Evolutionary conservation across 176 grass and related monocot genomes (phyloP).

Genomic region (Bromus sterilis): DNA sequence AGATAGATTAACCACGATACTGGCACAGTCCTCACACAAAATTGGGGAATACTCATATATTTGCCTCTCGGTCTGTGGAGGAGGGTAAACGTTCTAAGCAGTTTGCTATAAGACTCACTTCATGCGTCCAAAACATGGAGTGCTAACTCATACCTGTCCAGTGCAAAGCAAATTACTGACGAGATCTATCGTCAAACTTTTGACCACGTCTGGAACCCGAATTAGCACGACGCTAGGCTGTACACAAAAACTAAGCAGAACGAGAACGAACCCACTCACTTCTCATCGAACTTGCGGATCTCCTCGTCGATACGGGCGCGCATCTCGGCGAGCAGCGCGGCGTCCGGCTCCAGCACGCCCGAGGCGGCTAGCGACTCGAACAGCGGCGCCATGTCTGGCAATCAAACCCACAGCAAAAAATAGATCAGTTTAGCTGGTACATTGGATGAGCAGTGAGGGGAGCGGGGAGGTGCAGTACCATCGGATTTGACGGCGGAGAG

Average conservation of each 20-base stretch:
- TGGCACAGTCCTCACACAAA: background rate
- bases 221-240: background rate
- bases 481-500: slow-evolving; percentile 69
- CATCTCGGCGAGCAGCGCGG: slow-evolving; percentile 64
- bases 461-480: slow-evolving; percentile 22
- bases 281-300: slow-evolving; percentile 82
- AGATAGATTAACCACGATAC: too few species aligned
- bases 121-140: background rate
- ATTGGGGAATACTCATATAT: background rate
- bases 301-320: slow-evolving; percentile 65
- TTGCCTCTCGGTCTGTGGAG: background rate
- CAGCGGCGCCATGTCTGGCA: slow-evolving; percentile 63
- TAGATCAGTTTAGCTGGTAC: background rate
- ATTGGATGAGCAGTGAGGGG: background rate
- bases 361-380: slow-evolving; percentile 53
- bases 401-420: background rate
- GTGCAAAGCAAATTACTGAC: background rate
- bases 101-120: background rate
- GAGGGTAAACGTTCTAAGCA: background rate
- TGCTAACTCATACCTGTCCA: background rate
- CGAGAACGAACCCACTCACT: slow-evolving; percentile 31
- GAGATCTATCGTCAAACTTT: background rate
- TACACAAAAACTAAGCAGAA: background rate
- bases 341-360: slow-evolving; percentile 60
- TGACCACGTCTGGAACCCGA: background rate